phyloP scores from a whole-genome alignment of 495 filamentous ascomycete species.

The Evernia prunastri region DNA sequence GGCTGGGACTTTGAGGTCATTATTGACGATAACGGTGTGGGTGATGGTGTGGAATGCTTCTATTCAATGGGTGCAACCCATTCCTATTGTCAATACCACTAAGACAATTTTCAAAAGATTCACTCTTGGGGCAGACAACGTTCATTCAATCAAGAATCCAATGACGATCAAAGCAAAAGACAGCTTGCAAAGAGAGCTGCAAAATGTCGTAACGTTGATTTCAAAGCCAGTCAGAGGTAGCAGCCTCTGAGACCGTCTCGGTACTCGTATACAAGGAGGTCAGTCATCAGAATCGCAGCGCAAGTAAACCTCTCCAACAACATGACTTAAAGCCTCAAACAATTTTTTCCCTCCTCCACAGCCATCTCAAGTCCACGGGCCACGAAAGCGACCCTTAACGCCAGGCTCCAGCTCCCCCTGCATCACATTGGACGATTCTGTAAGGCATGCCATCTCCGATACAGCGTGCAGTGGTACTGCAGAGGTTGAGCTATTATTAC shows the following conservation, averaged over 20 bases:
- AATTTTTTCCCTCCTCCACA: constrained; percentile 1
- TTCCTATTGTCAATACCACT: constrained; percentile 8
- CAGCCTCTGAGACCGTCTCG: background rate
- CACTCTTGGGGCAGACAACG: background rate
- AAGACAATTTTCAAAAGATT: background rate
- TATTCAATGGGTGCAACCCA: background rate
- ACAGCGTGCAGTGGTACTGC: background rate
- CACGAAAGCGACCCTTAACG: constrained; percentile 1
- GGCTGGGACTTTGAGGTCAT: constrained; percentile 20
- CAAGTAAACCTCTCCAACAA: background rate
- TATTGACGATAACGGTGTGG: background rate
- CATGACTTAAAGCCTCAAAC: background rate
- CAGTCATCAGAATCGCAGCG: background rate
- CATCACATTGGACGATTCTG: background rate
- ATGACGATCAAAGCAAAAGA: constrained; percentile 3
- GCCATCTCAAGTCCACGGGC: background rate
- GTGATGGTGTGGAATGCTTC: background rate
- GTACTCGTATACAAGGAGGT: background rate
- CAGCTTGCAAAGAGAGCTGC: constrained; percentile 9
- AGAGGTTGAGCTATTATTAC: background rate
- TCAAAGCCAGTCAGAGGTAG: constrained; percentile 4
- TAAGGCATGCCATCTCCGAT: background rate
- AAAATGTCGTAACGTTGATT: constrained; percentile 9
- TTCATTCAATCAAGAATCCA: background rate
- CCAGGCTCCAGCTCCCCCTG: constrained; percentile 1